Evolutionary conservation across 768 basidiomycete species (phyloP).

Genomic region (Porphyrellus cyaneotinctus): DNA sequence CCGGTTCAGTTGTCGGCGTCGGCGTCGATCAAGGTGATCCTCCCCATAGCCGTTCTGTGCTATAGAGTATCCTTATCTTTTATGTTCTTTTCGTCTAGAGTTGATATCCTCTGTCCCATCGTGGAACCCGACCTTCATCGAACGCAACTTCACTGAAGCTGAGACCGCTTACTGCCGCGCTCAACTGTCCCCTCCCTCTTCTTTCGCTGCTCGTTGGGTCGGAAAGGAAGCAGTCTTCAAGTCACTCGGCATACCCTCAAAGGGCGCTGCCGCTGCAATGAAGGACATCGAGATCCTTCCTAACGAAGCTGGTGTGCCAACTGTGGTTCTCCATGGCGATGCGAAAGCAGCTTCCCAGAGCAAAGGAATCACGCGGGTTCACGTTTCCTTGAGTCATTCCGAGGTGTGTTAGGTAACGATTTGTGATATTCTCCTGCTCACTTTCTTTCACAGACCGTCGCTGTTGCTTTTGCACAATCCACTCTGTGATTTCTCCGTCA

Average conservation of each 20-base stretch:
- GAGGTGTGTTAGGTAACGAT: slow-evolving; percentile 54
- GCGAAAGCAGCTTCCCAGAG: slow-evolving; percentile 67
- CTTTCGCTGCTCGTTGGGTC: slow-evolving; percentile 95
- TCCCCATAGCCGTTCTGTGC: not conserved
- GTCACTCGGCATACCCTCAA: slow-evolving; percentile 82
- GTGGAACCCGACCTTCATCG: slow-evolving; percentile 79
- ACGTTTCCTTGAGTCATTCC: slow-evolving; percentile 90
- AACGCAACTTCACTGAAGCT: slow-evolving; percentile 88
- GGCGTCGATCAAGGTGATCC: slow-evolving; percentile 85
- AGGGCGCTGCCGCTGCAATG: slow-evolving; percentile 93
- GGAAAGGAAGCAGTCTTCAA: slow-evolving; percentile 99
- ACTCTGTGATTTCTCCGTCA: slow-evolving; percentile 21
- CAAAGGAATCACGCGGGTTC: slow-evolving; percentile 69
- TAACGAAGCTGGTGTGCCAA: slow-evolving; percentile 72
- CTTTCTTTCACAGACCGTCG: slow-evolving; percentile 54
- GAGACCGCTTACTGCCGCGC: slow-evolving; percentile 82
- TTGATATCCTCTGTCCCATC: slow-evolving; percentile 91
- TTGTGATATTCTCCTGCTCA: slow-evolving; percentile 14
- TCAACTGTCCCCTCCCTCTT: slow-evolving; percentile 85
- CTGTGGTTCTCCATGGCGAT: slow-evolving; percentile 73
- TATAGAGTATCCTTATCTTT: slow-evolving; percentile 3
- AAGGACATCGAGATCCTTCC: slow-evolving; percentile 96
- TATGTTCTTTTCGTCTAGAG: slow-evolving; percentile 44
- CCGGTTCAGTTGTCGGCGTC: slow-evolving; percentile 62
- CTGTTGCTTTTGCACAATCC: slow-evolving; percentile 86